A percentile compares a stretch with the other conserved stretches of the same genome.
Conservation (phyloP, 345 rosid genomes). For the Linum usitatissimum region DNA sequence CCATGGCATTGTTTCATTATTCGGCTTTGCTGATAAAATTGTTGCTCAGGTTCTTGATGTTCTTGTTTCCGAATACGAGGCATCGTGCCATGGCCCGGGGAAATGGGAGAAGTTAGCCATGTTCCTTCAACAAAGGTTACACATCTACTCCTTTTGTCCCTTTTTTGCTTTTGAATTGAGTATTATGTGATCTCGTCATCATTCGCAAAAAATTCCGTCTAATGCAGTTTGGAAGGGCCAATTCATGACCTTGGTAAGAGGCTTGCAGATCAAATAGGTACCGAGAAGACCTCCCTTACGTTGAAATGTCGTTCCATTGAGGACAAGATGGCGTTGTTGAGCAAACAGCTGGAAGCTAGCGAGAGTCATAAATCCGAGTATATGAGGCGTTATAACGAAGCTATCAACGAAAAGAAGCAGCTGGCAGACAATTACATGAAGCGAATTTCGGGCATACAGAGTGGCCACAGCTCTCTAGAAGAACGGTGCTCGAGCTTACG, state of each 20-base stretch:
- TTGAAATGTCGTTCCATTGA: conserved; percentile 24
- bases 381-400: conserved; percentile 27
- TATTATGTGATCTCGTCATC: neutral
- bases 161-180: neutral
- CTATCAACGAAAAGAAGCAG: conserved; percentile 35
- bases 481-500: conserved; percentile 28
- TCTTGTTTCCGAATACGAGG: conserved; percentile 31
- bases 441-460: conserved; percentile 29
- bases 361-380: conserved; percentile 30
- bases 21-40: neutral
- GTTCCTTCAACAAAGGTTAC: conserved; percentile 22
- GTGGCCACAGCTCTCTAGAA: conserved; percentile 23
- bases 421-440: conserved; percentile 30
- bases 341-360: conserved; percentile 38
- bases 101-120: conserved; percentile 40
- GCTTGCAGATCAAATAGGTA: conserved; percentile 30
- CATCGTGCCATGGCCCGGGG: conserved; percentile 32
- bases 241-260: conserved; percentile 24
- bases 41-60: conserved; percentile 30
- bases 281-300: conserved; percentile 35
- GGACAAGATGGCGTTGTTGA: conserved; percentile 26
- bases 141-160: neutral
- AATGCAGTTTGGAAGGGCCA: conserved; percentile 26
- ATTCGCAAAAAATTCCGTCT: too few species aligned
- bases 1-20: neutral